These are phyloP conservation scores for Pseudovirgaria hyperparasitica DNA, from an alignment of 2,329 filamentous ascomycete species.

Conservation along the genomic window DNA sequence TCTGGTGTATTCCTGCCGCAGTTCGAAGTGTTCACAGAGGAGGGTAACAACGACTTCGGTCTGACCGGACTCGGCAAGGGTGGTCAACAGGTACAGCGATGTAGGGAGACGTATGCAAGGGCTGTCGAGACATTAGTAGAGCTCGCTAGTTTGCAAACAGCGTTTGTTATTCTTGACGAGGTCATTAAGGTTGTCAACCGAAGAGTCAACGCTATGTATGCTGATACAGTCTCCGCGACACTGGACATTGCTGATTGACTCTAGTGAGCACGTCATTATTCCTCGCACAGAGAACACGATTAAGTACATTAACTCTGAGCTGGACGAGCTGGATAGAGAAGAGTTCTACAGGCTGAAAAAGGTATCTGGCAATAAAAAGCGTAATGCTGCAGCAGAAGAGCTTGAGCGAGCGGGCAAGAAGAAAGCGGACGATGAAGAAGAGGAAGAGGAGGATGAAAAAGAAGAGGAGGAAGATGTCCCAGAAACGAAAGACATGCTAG, in stretches of 20 bases:
- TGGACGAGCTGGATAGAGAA: conserved; percentile 93
- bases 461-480: conserved; percentile 19
- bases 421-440: conserved; percentile 5
- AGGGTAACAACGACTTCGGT: conserved; percentile 90
- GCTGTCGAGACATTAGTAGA: conserved; percentile 95
- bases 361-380: conserved; percentile 59
- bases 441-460: conserved; percentile 8
- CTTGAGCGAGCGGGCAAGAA: conserved; percentile 31
- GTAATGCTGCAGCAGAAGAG: conserved; percentile 31
- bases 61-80: conserved; percentile 93
- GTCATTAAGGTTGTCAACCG: conserved; percentile 99
- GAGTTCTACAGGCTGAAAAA: conserved; percentile 98
- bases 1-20: conserved; percentile 88
- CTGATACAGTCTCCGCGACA: conserved; percentile 9
- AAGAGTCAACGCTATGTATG: conserved; percentile 90
- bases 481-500: conserved; percentile 53
- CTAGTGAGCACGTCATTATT: conserved; percentile 84
- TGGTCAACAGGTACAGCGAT: conserved; percentile 91
- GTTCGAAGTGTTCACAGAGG: conserved; percentile 82
- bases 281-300: conserved; percentile 99
- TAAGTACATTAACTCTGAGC: conserved; percentile 98
- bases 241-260: conserved; percentile 8
- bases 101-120: conserved; percentile 87
- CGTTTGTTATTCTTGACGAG: conserved; percentile 94
- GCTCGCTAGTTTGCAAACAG: conserved; percentile 88